phyloP scores from a whole-genome alignment of 768 basidiomycete species.

The Lactarius sanguifluus region DNA sequence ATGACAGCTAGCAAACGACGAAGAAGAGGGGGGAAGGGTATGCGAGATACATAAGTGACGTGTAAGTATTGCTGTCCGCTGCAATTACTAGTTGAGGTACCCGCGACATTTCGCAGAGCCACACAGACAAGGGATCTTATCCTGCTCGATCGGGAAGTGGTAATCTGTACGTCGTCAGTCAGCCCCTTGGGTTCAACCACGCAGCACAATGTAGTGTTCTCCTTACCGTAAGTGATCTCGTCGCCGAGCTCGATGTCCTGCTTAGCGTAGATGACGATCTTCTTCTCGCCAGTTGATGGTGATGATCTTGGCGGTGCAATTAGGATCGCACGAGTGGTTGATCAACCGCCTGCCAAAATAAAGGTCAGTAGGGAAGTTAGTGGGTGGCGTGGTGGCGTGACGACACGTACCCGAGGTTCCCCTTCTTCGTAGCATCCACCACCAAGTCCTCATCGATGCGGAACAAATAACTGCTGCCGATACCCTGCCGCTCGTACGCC shows the following conservation, averaged over 20 bases:
- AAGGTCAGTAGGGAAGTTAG: background rate
- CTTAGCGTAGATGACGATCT: conserved; percentile 99
- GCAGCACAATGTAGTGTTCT: background rate
- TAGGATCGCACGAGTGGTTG: conserved; percentile 98
- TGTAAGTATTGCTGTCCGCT: conserved; percentile 32
- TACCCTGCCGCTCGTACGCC: conserved; percentile 94
- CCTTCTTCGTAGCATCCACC: conserved; percentile 99
- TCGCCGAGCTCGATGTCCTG: conserved; percentile 94
- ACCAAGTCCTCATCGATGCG: conserved; percentile 97
- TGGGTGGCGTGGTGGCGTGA: background rate
- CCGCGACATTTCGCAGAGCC: conserved; percentile 91
- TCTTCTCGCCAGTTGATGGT: conserved; percentile 91
- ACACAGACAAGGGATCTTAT: conserved; percentile 93
- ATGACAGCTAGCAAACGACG: conserved; percentile 25
- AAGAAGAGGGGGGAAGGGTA: conserved; percentile 30
- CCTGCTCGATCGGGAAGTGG: conserved; percentile 98
- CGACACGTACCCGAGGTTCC: conserved; percentile 86
- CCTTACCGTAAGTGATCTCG: conserved; percentile 93
- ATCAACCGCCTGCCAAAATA: conserved; percentile 73
- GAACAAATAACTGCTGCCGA: conserved; percentile 97
- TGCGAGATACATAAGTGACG: conserved; percentile 31
- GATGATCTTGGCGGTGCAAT: conserved; percentile 88
- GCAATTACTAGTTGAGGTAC: conserved; percentile 87
- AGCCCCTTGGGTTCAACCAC: background rate
- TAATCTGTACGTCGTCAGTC: conserved; percentile 61